Percentiles rank a stretch among this genome's conserved stretches.
Evolutionary conservation across 768 basidiomycete genomes (phyloP).

Genomic region (Naematelia aurantialba): DNA sequence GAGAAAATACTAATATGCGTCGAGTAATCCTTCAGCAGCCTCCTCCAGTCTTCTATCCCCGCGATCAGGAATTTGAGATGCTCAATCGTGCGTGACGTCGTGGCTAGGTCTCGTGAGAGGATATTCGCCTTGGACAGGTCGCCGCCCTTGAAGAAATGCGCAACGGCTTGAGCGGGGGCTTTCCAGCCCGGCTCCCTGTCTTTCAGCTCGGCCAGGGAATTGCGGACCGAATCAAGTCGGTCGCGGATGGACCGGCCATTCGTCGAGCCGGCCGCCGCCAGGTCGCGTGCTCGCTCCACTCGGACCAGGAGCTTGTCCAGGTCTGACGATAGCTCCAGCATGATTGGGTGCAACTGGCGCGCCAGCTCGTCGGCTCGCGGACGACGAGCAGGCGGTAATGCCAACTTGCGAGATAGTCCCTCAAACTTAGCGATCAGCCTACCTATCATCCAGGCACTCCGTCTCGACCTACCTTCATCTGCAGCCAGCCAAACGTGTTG

Average conservation of each 20-base stretch:
- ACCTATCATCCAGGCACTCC: conserved; percentile 9
- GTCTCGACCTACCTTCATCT: conserved; percentile 38
- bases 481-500: conserved; percentile 40
- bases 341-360: conserved; percentile 10
- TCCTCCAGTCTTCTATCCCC: conserved; percentile 22
- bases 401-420: conserved; percentile 24
- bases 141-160: conserved; percentile 38
- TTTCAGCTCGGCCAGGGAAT: conserved; percentile 17
- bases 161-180: conserved; percentile 14
- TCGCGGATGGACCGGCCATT: conserved; percentile 17
- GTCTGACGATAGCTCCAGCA: conserved; percentile 24
- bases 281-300: conserved; percentile 13
- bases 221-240: conserved; percentile 11
- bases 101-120: conserved; percentile 26
- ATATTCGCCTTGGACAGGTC: conserved; percentile 25
- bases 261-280: conserved; percentile 16
- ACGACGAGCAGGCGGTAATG: conserved; percentile 10
- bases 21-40: conserved; percentile 25
- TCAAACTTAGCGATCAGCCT: too few relatives aligned
- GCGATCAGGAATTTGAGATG: conserved; percentile 19
- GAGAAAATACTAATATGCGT: conserved; percentile 39
- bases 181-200: conserved; percentile 34
- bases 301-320: conserved; percentile 25
- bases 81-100: conserved; percentile 30
- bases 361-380: conserved; percentile 19